These are phyloP conservation scores for Geosmithia flava DNA, from an alignment of 2,329 filamentous ascomycete genomes.

Conservation along the genomic window DNA sequence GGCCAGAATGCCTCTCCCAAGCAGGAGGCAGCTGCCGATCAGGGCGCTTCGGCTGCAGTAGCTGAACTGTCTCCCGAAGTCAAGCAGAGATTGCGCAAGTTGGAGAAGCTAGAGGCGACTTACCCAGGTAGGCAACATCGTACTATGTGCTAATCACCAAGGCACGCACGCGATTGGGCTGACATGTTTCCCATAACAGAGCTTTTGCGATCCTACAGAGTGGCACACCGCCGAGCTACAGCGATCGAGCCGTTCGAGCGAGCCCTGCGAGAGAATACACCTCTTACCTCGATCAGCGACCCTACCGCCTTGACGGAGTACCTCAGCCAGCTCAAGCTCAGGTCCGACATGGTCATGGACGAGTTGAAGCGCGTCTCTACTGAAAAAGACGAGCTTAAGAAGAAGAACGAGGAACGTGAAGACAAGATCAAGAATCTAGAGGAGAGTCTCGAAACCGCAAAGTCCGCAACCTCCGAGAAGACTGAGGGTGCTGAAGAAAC, in stretches of 20 bases:
- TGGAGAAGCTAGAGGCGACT: conserved; percentile 81
- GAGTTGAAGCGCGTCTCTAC: conserved; percentile 78
- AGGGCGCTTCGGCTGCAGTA: not conserved
- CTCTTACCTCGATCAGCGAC: conserved; percentile 77
- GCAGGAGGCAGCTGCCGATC: not conserved
- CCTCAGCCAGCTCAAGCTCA: conserved; percentile 71
- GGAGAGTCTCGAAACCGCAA: conserved; percentile 47
- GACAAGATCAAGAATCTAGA: conserved; percentile 46
- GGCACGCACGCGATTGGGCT: not conserved
- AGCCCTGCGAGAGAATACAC: conserved; percentile 81
- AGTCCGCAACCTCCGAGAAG: conserved; percentile 16
- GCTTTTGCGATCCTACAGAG: conserved; percentile 79
- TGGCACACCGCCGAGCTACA: conserved; percentile 76
- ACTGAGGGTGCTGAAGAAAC: conserved; percentile 6
- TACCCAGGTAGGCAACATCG: conserved; percentile 55
- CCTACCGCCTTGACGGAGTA: conserved; percentile 80
- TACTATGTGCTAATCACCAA: not conserved
- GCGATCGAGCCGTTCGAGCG: conserved; percentile 91
- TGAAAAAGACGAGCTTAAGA: conserved; percentile 71
- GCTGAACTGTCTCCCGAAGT: conserved; percentile 62
- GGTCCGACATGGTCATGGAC: conserved; percentile 86
- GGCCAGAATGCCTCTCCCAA: conserved; percentile 6
- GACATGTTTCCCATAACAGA: conserved; percentile 34
- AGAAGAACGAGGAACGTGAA: conserved; percentile 58
- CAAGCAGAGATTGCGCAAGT: conserved; percentile 60